Evolutionary conservation across 2,329 filamentous ascomycete species (phyloP).

Genomic region (Neonectria neomacrospora): DNA sequence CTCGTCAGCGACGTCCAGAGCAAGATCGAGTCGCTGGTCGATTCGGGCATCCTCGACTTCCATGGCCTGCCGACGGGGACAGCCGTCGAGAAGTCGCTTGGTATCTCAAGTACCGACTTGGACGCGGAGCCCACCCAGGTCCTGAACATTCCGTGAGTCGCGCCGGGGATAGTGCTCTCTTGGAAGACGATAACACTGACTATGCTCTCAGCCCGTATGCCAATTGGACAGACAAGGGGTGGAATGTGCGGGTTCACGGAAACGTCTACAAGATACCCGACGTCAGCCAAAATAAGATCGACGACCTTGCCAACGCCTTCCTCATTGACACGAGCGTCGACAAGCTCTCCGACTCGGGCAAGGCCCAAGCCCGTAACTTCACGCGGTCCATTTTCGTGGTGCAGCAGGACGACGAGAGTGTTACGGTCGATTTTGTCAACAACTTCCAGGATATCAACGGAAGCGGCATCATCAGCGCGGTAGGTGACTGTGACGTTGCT

Average conservation of each 20-base stretch:
- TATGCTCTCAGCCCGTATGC: slow-evolving; percentile 62
- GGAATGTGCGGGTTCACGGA: slow-evolving; percentile 81
- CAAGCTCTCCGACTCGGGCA: slow-evolving; percentile 66
- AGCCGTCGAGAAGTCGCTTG: slow-evolving; percentile 69
- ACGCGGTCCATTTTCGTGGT: slow-evolving; percentile 80
- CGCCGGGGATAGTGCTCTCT: not conserved
- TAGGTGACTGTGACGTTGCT: slow-evolving; percentile 22
- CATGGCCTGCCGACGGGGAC: slow-evolving; percentile 73
- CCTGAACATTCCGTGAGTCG: slow-evolving; percentile 71
- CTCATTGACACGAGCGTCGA: slow-evolving; percentile 72
- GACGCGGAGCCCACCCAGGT: slow-evolving; percentile 74
- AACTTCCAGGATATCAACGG: slow-evolving; percentile 62
- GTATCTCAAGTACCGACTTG: slow-evolving; percentile 67
- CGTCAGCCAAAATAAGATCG: slow-evolving; percentile 70
- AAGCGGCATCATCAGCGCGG: slow-evolving; percentile 60
- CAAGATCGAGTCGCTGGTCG: slow-evolving; percentile 68
- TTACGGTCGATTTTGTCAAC: slow-evolving; percentile 68
- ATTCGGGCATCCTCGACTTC: slow-evolving; percentile 73
- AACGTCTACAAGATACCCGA: slow-evolving; percentile 85
- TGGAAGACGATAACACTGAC: not conserved
- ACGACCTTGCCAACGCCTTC: slow-evolving; percentile 77
- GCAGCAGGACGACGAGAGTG: slow-evolving; percentile 72
- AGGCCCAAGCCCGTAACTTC: slow-evolving; percentile 77
- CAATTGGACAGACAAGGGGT: slow-evolving; percentile 83
- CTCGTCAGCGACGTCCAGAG: slow-evolving; percentile 63